These are phyloP conservation scores for Eimeria zaria DNA, from an alignment of 169 alveolate species.

Conservation along the genomic window DNA sequence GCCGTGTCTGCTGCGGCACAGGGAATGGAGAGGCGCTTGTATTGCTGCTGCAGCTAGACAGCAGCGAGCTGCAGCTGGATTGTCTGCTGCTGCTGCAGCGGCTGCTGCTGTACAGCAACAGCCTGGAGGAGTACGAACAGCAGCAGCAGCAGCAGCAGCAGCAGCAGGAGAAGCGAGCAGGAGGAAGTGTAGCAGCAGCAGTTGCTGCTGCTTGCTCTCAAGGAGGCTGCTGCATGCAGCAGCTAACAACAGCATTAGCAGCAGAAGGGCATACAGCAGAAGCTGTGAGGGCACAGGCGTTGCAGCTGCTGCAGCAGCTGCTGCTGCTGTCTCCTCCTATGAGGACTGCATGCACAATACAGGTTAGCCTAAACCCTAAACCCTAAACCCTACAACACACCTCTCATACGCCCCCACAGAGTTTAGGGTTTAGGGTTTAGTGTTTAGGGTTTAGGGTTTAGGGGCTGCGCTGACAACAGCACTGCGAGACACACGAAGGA, in stretches of 20 bases:
- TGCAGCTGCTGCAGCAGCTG: conserved; percentile 66
- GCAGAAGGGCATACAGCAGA: conserved; percentile 35
- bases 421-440: background rate
- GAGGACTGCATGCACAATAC: conserved; percentile 62
- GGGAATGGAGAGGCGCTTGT: conserved; percentile 8
- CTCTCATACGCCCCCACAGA: background rate
- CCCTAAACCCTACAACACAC: background rate
- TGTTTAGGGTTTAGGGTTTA: background rate
- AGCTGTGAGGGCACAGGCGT: conserved; percentile 9
- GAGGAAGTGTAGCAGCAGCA: conserved; percentile 12
- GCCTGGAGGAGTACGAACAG: background rate
- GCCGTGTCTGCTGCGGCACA: conserved; percentile 37
- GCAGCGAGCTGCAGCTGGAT: conserved; percentile 27
- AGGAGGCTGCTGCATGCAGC: conserved; percentile 66
- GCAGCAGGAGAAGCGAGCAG: background rate
- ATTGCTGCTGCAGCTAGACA: conserved; percentile 35
- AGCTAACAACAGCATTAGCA: conserved; percentile 30
- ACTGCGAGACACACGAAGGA: no score
- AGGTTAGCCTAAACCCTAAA: background rate
- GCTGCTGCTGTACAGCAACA: conserved; percentile 35
- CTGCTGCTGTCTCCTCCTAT: conserved; percentile 51
- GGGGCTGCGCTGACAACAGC: no score
- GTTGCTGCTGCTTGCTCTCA: conserved; percentile 31
- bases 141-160: conserved; percentile 67
- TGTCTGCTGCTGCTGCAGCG: conserved; percentile 60